Evolutionary conservation across 306 rosid species (phyloP), one percentile per base, ranked within the genome.

Genomic region (Citrullus amarus): DNA sequence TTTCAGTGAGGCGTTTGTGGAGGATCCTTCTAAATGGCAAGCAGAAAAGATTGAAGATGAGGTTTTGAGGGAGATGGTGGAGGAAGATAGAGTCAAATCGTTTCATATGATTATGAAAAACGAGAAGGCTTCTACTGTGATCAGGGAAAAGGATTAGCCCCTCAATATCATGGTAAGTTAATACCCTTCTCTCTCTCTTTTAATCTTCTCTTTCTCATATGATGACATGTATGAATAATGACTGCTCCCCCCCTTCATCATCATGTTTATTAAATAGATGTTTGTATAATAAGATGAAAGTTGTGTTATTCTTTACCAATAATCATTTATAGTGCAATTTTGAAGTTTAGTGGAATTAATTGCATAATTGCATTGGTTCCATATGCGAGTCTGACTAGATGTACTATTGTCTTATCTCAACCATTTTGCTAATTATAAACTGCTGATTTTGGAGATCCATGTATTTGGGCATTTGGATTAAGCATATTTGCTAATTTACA

Each of bases 101-200:
- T 92, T 90, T 86, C 98, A 94, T 79, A 87, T 87, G 98, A 92
- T 94, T 38, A 88, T 94, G 92, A 94, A 94, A 84, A 92, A 92
- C 79, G 98, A 94, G 80, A 92, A 94, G 81, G 92, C 98, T 78
- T 92, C 98, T 13, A 92, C 93, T 80, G 77, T 86, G 60, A 84
- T 88, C 66, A 80, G 87, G 80, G 92, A 87, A 87, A 82, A 81
- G 78, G 81, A 74, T 53, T 76, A 25, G 6, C 68, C 30, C 55
- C 54, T 7, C 41, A 16, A 4, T 56, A 54, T 44, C 11, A 56
- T 43, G 38, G 57, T 70, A 70, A 44, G 57, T 38, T 75, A 20
- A 20, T 28, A 25, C 18, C 13, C 48, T 12, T 67, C 74, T 17
- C 70, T 66, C 8, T 66, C 4, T 62, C n/a, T 48, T 48, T 48